phyloP scores from a whole-genome alignment of 2,329 filamentous ascomycete species.

The Phialocephala sp. region DNA sequence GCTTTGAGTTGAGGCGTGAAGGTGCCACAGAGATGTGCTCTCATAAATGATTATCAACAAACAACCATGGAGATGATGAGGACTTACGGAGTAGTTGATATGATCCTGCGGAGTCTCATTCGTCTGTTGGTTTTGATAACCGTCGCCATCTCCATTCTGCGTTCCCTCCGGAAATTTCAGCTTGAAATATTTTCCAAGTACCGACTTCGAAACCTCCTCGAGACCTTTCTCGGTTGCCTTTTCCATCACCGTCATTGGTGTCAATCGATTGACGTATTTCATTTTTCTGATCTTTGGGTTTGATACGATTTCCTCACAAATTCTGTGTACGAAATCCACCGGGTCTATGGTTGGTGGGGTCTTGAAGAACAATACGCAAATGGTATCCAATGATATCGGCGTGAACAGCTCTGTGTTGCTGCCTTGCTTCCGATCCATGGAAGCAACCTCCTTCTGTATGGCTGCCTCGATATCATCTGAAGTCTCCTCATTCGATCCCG shows the following conservation, averaged over 20 bases:
- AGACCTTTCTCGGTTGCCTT: constrained; percentile 74
- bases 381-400: constrained; percentile 60
- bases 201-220: constrained; percentile 65
- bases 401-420: constrained; percentile 52
- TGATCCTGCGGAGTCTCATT: constrained; percentile 1
- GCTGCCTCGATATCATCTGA: constrained; percentile 74
- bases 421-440: constrained; percentile 56
- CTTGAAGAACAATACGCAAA: constrained; percentile 68
- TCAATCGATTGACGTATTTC: constrained; percentile 66
- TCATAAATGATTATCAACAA: background rate
- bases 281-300: constrained; percentile 53
- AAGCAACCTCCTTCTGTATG: constrained; percentile 73
- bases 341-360: constrained; percentile 61
- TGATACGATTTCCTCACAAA: constrained; percentile 58
- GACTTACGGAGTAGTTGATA: constrained; percentile 9
- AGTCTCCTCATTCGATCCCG: constrained; percentile 46
- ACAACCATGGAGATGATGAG: background rate
- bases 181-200: constrained; percentile 67
- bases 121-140: background rate
- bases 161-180: constrained; percentile 38
- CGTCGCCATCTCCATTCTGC: constrained; percentile 1
- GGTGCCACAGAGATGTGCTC: background rate
- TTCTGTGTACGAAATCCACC: constrained; percentile 56
- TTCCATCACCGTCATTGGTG: constrained; percentile 57
- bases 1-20: constrained; percentile 9